Conservation (phyloP, 1,139 yeast species). For the Sugiyamaella novakii region DNA sequence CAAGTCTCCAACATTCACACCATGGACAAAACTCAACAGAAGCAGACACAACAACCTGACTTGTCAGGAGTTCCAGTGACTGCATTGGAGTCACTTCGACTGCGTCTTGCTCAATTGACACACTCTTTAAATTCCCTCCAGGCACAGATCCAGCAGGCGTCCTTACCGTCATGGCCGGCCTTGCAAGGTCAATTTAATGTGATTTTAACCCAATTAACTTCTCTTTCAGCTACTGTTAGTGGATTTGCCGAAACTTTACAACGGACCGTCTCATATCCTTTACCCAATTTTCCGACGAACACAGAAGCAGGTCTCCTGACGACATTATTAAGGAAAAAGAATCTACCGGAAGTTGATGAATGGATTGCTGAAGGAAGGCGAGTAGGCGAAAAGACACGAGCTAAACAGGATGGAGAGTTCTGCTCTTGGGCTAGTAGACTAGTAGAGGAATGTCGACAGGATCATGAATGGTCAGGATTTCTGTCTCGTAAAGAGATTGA, state of each 20-base stretch:
- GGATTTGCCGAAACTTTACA: conserved; percentile 60
- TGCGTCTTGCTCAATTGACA: conserved; percentile 56
- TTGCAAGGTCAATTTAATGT: conserved; percentile 83
- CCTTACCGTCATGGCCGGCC: conserved; percentile 49
- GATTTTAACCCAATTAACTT: conserved; percentile 74
- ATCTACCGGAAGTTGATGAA: conserved; percentile 84
- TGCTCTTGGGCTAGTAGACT: conserved; percentile 62
- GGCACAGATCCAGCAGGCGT: conserved; percentile 41
- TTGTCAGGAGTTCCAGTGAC: conserved; percentile 56
- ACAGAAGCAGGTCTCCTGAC: conserved; percentile 81
- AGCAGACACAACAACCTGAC: conserved; percentile 26
- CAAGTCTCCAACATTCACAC: no score
- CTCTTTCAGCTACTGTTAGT: conserved; percentile 69
- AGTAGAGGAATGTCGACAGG: conserved; percentile 55
- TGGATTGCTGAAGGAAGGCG: conserved; percentile 71
- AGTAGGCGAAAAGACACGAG: conserved; percentile 40
- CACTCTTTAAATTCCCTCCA: conserved; percentile 42
- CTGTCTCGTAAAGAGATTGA: conserved; percentile 55
- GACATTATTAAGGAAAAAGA: conserved; percentile 81
- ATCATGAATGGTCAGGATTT: conserved; percentile 65
- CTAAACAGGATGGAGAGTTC: conserved; percentile 41
- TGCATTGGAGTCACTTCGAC: conserved; percentile 60
- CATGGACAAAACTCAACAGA: conserved; percentile 3
- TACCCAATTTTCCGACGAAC: conserved; percentile 79
- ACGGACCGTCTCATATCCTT: conserved; percentile 76